These are phyloP conservation scores for Talaromyces pinophilus DNA, from an alignment of 2,329 filamentous ascomycete genomes.

Conservation along the genomic window DNA sequence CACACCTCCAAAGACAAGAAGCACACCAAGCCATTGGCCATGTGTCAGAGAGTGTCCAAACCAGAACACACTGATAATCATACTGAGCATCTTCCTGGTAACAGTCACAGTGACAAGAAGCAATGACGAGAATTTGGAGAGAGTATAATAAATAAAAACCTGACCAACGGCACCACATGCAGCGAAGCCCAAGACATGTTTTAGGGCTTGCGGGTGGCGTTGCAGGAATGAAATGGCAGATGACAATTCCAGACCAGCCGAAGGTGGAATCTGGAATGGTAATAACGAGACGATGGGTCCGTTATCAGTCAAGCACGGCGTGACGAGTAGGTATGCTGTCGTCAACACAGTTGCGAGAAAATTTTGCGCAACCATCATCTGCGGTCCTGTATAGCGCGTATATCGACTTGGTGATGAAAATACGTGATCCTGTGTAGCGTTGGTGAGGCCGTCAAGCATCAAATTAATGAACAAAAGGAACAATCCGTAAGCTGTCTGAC, in stretches of 20 bases:
- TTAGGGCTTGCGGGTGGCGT: conserved; percentile 76
- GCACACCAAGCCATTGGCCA: conserved; percentile 95
- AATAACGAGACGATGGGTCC: conserved; percentile 65
- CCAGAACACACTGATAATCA: conserved; percentile 92
- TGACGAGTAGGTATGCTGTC: conserved; percentile 70
- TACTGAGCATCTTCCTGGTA: conserved; percentile 98
- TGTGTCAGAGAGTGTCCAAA: conserved; percentile 83
- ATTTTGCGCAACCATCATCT: conserved; percentile 99
- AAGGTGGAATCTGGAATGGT: conserved; percentile 59
- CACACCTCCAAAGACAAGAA: conserved; percentile 90
- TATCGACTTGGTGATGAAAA: conserved; percentile 67
- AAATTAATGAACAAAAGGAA: conserved; percentile 84
- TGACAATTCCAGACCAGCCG: conserved; percentile 71
- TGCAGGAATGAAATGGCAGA: conserved; percentile 80
- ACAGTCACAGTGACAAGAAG: conserved; percentile 95
- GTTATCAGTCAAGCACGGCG: conserved; percentile 70
- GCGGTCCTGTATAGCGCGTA: conserved; percentile 80
- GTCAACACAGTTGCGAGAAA: conserved; percentile 81
- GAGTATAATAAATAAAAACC: conserved; percentile 96
- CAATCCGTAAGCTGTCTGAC: conserved; percentile 69
- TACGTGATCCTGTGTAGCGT: conserved; percentile 94
- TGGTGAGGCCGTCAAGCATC: conserved; percentile 92
- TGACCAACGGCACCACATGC: conserved; percentile 90
- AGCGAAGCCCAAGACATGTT: conserved; percentile 86
- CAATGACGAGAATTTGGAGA: conserved; percentile 87